Conservation (phyloP, 345 rosid genomes). For the Stellera chamaejasme region DNA sequence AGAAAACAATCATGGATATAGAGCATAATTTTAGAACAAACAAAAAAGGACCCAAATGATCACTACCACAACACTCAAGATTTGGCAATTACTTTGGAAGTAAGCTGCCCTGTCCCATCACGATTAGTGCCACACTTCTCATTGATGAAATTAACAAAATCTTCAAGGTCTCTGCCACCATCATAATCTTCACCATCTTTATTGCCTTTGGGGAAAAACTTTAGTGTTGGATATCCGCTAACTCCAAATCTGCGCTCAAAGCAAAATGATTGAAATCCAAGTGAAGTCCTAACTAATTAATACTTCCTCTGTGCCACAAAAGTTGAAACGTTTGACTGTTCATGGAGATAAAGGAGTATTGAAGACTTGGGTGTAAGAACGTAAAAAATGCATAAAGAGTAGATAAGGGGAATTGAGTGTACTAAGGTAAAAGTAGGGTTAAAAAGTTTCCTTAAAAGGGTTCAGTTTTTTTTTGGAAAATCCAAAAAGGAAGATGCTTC, state of each 20-base stretch:
- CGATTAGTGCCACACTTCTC: conserved; percentile 81
- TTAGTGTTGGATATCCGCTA: conserved; percentile 88
- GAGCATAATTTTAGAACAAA: not conserved
- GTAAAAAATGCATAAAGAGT: no score
- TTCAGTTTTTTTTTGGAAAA: no score
- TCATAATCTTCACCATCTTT: conserved; percentile 93
- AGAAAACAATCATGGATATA: conserved; percentile 1
- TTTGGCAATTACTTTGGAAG: conserved; percentile 47
- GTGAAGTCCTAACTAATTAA: not conserved
- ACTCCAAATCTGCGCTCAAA: conserved; percentile 58
- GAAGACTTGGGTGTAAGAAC: no score
- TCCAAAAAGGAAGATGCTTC: no score
- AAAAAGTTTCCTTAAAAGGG: no score
- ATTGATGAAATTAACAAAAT: conserved; percentile 80
- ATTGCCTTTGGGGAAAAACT: conserved; percentile 84
- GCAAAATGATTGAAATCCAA: conserved; percentile 1
- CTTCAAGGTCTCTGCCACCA: conserved; percentile 85
- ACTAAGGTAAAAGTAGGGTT: no score
- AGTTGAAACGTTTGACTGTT: no score
- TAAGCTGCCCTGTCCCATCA: conserved; percentile 80
- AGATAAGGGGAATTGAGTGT: no score
- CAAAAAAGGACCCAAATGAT: not conserved
- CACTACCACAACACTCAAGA: not conserved
- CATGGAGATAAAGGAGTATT: no score
- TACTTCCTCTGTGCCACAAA: no score